Base-by-base conservation (phyloP, 2,329 filamentous ascomycete genomes). In the Ceratocystis variospora region DNA sequence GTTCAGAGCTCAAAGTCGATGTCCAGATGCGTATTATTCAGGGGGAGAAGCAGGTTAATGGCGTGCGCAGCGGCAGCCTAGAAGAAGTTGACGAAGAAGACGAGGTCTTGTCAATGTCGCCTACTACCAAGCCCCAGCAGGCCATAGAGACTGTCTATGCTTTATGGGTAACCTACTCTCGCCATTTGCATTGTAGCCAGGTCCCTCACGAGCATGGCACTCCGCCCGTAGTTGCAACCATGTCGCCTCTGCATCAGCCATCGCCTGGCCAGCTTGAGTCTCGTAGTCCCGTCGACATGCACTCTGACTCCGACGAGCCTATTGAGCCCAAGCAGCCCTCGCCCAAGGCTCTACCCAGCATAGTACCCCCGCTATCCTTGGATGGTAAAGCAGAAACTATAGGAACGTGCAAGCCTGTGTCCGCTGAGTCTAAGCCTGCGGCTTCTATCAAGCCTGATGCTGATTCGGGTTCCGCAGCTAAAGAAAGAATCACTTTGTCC, bases 21-120 rank as follows among this genome's bases (percentile, higher is more conserved):
- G 86, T 96, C 37, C 94, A 99, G 76, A 90, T 99, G 88, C 86
- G 94, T 44, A 91, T 99, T 28, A 92, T 97, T 17, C 90, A 93
- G 76, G 96, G 89, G 74, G 91, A 93, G 71, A 87, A 86, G 70
- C 83, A 85, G 66, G 76, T 79, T 2, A 80, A 80, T 65, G 79
- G 84, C 68, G 80, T 83, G 64, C 82, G 87, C 66, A 79, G 87
- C 69, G 83, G 85, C 1, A 62, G 57, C 10, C 82, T 87, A n/a
- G 79, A 83, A 64, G 86, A 90, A 73, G 76, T 77, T 48, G 82
- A 79, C 64, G 81, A 83, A 59, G 77, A 76, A n/a, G 77, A 79
- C 45, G 45, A 67, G 10, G 48, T 55, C n/a, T 17, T 50, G 8
- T 28, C 50, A 5, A 61, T 65, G 37, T 15, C 48, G 3, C n/a